Base-by-base conservation (phyloP, 805 yeast genomes). In the Starmerella apicola region DNA sequence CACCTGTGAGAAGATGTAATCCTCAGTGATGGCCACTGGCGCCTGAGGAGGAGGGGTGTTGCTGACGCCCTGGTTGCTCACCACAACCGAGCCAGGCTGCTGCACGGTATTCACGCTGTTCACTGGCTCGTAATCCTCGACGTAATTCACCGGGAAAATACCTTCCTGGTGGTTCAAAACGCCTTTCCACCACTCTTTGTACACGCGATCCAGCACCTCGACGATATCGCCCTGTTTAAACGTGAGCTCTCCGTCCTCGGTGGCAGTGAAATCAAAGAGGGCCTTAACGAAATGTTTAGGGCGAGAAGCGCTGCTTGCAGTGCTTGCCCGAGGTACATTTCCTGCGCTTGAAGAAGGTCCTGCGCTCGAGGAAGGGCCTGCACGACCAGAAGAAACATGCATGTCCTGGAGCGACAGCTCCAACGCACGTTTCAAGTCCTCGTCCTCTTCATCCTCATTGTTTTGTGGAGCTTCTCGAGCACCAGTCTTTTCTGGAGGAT, bases 121-220 rank as follows among this genome's bases (percentile, higher is more conserved):
- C 17, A 12, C 10, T 12, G 7, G 26, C 23, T 33, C 33, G 21
- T 41, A 17, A 19, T 22, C 30, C 40, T 51, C 55, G 1, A 91
- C 97, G 55, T 91, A 88, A 57, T 88, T 88, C 43, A 82, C 70
- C 0, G 98, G 98, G 60, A 88, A 85, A 12, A 91, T 78, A 16
- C 98, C 98, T 37, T 76, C 67, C 39, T 69, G 70, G 1, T 95
- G 95, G 39, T 72, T 68, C 37, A 88, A 61, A 5, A 88, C 73
- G 13, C 98, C 98, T 49, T 83, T 71, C 79, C 95, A 82, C 98
- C 98, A 88, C 55, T 88, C 97, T 46, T 82, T 70, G 57, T 85
- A 86, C 5, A 81, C 94, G 13, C 79, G 70, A 51, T 86, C 97
- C 26, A 86, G 66, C 1, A 91, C 94, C 1, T 79, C 78, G 36